Percentiles rank a stretch among this genome's conserved stretches.
These are phyloP conservation scores for Panicum hallii DNA, from an alignment of 202 grass and related monocot genomes.

Conservation along the genomic window DNA sequence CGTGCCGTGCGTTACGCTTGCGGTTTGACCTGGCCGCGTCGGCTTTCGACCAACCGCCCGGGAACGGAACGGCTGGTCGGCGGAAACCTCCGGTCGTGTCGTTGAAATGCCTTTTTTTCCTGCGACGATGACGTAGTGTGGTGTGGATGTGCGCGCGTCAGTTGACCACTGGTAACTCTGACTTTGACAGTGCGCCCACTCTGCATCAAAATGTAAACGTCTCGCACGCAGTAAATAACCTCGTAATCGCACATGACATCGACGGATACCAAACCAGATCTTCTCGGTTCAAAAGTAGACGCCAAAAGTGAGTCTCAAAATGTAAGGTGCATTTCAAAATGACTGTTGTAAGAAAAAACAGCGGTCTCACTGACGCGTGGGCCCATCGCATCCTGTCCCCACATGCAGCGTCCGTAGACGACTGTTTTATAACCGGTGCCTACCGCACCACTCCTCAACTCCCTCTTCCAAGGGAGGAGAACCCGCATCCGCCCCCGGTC, in stretches of 20 bases:
- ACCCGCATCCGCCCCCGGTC: conserved; percentile 32
- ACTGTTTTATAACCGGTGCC: conserved; percentile 35
- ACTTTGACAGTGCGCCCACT: neutral
- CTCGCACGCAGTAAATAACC: neutral
- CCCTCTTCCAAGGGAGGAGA: conserved; percentile 15
- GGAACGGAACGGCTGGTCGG: neutral
- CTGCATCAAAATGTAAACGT: too few species aligned
- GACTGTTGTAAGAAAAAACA: neutral
- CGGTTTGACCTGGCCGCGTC: neutral
- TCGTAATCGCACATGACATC: neutral
- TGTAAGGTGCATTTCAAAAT: neutral
- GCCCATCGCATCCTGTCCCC: neutral
- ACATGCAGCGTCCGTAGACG: conserved; percentile 19
- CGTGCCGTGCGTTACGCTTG: neutral
- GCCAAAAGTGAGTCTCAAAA: neutral
- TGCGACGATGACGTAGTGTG: neutral
- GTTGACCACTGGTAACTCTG: neutral
- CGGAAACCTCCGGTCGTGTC: neutral
- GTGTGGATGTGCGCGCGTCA: neutral
- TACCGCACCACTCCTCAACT: conserved; percentile 41
- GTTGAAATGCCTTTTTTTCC: too few species aligned
- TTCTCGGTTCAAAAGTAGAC: neutral
- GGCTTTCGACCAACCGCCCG: too few species aligned
- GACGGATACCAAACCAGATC: conserved; percentile 36
- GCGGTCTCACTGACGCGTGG: conserved; percentile 6